Percentiles rank a stretch among this genome's conserved stretches.
phyloP scores from a whole-genome alignment of 2,329 filamentous ascomycete species.

The Fusarium buxicola region DNA sequence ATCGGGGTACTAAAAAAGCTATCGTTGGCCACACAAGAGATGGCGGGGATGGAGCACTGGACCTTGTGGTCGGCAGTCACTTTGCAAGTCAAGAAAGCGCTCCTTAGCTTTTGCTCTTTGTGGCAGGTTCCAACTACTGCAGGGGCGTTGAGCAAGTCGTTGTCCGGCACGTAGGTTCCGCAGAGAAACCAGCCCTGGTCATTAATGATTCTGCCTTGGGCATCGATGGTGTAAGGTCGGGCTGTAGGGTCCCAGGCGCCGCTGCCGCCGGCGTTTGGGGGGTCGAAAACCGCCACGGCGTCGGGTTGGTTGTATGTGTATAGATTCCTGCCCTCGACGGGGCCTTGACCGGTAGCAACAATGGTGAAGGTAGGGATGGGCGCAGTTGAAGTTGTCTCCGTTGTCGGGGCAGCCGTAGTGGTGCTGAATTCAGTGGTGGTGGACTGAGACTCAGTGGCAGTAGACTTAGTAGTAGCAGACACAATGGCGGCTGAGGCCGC shows the following conservation, averaged over 20 bases:
- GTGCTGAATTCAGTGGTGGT: background rate
- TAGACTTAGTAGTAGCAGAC: no score
- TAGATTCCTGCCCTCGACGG: background rate
- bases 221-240: background rate
- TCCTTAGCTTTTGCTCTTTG: background rate
- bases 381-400: background rate
- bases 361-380: background rate
- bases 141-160: background rate
- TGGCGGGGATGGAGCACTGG: background rate
- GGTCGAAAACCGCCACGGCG: background rate
- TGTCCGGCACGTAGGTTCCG: background rate
- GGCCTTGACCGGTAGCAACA: background rate
- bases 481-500: background rate
- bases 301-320: background rate
- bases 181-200: slow-evolving; percentile 1
- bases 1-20: background rate
- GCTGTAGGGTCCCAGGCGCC: no score
- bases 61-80: background rate
- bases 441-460: background rate
- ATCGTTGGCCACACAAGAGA: background rate
- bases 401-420: background rate
- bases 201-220: background rate
- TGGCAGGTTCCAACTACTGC: background rate
- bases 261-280: no score
- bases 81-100: background rate